Evolutionary conservation across 805 yeast species (phyloP).

Genomic region (Lipomyces orientalis): DNA sequence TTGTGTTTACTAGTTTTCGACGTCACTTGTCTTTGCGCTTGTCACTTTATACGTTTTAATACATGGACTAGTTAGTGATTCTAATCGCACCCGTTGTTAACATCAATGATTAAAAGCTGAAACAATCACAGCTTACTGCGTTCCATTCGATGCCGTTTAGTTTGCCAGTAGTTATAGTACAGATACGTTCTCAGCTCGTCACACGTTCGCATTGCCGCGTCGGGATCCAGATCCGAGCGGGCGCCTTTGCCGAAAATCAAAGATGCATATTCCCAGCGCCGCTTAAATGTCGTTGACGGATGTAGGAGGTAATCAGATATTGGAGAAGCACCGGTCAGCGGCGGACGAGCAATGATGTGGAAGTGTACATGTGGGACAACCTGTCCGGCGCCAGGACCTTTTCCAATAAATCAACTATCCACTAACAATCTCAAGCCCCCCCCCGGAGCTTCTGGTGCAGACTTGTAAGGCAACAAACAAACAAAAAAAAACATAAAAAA

Average conservation of each 20-base stretch:
- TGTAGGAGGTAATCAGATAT: not conserved
- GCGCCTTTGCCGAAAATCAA: constrained; percentile 45
- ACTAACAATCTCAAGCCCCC: not conserved
- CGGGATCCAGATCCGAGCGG: constrained; percentile 44
- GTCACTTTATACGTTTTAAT: not conserved
- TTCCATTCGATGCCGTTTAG: not conserved
- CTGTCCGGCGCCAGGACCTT: constrained; percentile 77
- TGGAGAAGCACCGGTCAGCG: not conserved
- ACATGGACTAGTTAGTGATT: not conserved
- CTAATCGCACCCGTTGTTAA: not conserved
- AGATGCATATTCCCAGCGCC: constrained; percentile 38
- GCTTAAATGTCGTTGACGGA: constrained; percentile 5
- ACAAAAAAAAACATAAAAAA: not conserved
- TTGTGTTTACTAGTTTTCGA: not conserved
- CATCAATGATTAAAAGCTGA: not conserved
- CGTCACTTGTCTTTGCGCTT: not conserved
- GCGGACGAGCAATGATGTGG: constrained; percentile 76
- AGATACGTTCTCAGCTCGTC: not conserved
- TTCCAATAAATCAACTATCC: not conserved
- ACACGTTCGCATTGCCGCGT: constrained; percentile 18
- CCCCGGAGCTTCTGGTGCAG: not conserved
- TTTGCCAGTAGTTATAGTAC: not conserved
- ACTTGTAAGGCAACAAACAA: not conserved
- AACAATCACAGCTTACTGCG: not conserved
- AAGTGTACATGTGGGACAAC: constrained; percentile 92